phyloP scores from a whole-genome alignment of 495 filamentous ascomycete species.

The Apodospora peruviana region DNA sequence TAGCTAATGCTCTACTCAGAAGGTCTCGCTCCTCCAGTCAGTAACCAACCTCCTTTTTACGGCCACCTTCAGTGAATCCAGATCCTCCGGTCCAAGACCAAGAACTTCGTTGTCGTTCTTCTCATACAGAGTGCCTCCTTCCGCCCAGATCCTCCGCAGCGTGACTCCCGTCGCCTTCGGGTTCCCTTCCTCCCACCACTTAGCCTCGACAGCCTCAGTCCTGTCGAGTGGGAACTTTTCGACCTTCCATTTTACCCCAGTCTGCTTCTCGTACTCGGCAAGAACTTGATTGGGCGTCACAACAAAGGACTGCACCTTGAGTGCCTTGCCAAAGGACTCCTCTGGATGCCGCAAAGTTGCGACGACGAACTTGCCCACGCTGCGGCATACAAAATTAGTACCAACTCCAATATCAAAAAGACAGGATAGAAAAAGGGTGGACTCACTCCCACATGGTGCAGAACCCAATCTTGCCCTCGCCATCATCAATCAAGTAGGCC shows the following conservation, averaged over 20 bases:
- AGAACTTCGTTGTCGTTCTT: slow-evolving; percentile 60
- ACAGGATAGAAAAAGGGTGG: too few relatives aligned
- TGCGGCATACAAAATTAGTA: slow-evolving; percentile 20
- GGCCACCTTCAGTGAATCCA: slow-evolving; percentile 44
- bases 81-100: slow-evolving; percentile 36
- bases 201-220: slow-evolving; percentile 47
- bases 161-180: slow-evolving; percentile 53
- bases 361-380: slow-evolving; percentile 61
- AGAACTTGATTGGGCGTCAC: slow-evolving; percentile 57
- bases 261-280: slow-evolving; percentile 61
- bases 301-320: slow-evolving; percentile 68
- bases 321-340: slow-evolving; percentile 45
- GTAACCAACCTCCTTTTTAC: slow-evolving; percentile 36
- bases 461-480: slow-evolving; percentile 53
- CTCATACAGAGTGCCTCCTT: slow-evolving; percentile 65
- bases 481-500: slow-evolving; percentile 54
- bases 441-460: slow-evolving; percentile 65
- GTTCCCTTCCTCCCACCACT: slow-evolving; percentile 48
- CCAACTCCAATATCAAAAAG: too few relatives aligned
- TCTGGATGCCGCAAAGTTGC: slow-evolving; percentile 52
- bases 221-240: slow-evolving; percentile 46
- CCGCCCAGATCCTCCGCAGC: slow-evolving; percentile 62
- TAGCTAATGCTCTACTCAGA: too few relatives aligned
- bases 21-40: slow-evolving; percentile 24
- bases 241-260: slow-evolving; percentile 50